These are phyloP conservation scores for Persicaria maculosa DNA, from an alignment of 148 eudicot species.

Conservation along the genomic window DNA sequence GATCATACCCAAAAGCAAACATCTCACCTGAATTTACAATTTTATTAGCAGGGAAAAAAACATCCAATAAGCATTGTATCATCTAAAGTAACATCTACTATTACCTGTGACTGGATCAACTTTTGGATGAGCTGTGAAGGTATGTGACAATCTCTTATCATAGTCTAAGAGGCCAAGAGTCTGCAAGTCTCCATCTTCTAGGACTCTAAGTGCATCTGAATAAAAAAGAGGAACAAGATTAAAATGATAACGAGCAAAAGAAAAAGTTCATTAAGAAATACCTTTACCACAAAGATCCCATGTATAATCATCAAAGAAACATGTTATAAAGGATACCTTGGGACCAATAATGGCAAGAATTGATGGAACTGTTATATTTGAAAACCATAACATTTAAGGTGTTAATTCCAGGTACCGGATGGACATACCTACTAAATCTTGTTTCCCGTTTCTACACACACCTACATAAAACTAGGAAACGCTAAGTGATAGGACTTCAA, in stretches of 20 bases:
- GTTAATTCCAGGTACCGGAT: too few relatives aligned
- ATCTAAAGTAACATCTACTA: neutral
- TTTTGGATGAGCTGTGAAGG: slow-evolving; percentile 97
- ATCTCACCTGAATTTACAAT: slow-evolving; percentile 63
- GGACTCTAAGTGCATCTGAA: slow-evolving; percentile 72
- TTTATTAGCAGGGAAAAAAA: slow-evolving; percentile 8
- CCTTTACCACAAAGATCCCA: slow-evolving; percentile 3
- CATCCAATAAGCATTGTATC: neutral
- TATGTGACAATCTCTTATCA: slow-evolving; percentile 83
- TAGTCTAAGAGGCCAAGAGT: slow-evolving; percentile 94
- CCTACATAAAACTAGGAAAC: too few relatives aligned
- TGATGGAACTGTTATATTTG: too few relatives aligned
- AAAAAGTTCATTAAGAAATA: neutral
- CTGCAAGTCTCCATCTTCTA: slow-evolving; percentile 98
- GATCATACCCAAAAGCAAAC: slow-evolving; percentile 94
- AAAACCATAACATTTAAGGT: too few relatives aligned
- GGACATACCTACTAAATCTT: too few relatives aligned
- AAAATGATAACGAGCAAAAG: neutral
- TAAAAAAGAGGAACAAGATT: slow-evolving; percentile 1
- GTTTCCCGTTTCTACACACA: too few relatives aligned
- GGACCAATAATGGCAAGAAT: neutral
- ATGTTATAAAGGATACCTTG: neutral
- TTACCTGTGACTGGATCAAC: slow-evolving; percentile 91
- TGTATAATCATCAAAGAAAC: neutral
- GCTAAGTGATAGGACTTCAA: too few relatives aligned